A percentile compares a stretch with the other conserved stretches of the same genome.
Conservation (phyloP, 495 filamentous ascomycete genomes). For the Talaromyces thailandensis region DNA sequence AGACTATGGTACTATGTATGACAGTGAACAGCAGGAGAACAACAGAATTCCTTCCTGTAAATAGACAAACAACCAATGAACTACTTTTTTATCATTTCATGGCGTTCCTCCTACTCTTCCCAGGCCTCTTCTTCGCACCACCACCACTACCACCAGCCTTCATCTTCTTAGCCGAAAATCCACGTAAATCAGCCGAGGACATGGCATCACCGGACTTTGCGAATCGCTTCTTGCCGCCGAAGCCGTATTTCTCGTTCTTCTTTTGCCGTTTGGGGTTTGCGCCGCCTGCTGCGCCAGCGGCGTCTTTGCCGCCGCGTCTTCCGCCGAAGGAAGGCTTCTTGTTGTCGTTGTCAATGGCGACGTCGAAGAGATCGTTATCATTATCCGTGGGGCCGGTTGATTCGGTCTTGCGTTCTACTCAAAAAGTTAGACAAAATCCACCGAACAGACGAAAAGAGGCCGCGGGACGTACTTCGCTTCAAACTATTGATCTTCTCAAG, state of each 20-base stretch:
- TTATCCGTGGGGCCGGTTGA: constrained; percentile 59
- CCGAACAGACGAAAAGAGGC: constrained; percentile 6
- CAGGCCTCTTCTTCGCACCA: constrained; percentile 40
- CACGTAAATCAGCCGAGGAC: constrained; percentile 66
- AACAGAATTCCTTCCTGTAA: neutral
- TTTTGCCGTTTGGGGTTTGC: constrained; percentile 67
- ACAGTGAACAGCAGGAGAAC: neutral
- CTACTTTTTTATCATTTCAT: constrained; percentile 3
- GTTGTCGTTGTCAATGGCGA: constrained; percentile 76
- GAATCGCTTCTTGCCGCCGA: constrained; percentile 87
- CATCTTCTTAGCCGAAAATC: constrained; percentile 77
- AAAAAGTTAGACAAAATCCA: constrained; percentile 6
- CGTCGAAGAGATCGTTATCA: constrained; percentile 79
- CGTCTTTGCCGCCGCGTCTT: constrained; percentile 16
- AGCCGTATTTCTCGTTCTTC: constrained; percentile 88
- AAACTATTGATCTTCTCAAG: constrained; percentile 87
- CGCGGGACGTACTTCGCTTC: constrained; percentile 67
- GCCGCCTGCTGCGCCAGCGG: constrained; percentile 32
- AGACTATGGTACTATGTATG: neutral
- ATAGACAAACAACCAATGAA: neutral
- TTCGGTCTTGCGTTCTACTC: constrained; percentile 78
- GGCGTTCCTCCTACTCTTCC: constrained; percentile 53
- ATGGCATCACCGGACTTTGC: constrained; percentile 79
- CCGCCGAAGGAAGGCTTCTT: constrained; percentile 33
- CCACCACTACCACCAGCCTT: constrained; percentile 42